Percentiles rank a stretch among this genome's conserved stretches.
phyloP scores from a whole-genome alignment of 345 rosid genomes.

The Arabidopsis arenosa region DNA sequence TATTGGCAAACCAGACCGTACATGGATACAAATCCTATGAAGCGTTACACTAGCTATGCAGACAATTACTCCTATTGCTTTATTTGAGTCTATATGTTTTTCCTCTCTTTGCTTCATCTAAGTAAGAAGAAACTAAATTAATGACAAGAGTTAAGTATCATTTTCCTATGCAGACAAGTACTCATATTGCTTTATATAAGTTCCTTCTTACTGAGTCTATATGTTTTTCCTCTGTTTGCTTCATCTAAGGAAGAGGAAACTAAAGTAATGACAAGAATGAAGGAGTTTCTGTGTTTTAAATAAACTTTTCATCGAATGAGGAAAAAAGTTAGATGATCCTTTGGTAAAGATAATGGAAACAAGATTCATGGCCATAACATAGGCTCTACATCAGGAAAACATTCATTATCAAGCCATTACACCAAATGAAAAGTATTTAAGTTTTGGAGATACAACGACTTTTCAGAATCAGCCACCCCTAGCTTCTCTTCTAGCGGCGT shows the following conservation, averaged over 20 bases:
- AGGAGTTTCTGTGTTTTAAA: constrained; percentile 8
- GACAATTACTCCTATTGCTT: constrained; percentile 35
- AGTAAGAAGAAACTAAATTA: constrained; percentile 6
- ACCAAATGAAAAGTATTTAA: constrained; percentile 35
- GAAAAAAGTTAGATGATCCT: constrained; percentile 14
- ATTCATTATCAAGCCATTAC: constrained; percentile 35
- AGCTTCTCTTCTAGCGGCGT: constrained; percentile 99
- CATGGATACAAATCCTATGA: constrained; percentile 35
- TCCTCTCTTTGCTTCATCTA: constrained; percentile 20
- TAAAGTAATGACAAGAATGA: not conserved
- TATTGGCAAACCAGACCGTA: constrained; percentile 24
- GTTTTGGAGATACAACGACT: constrained; percentile 30
- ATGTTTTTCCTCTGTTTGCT: constrained; percentile 23
- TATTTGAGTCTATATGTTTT: not conserved
- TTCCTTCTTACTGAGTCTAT: not conserved
- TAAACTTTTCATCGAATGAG: not conserved
- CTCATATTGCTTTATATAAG: constrained; percentile 15
- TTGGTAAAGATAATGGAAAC: constrained; percentile 21
- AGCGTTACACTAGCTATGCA: constrained; percentile 35
- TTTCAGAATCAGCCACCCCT: constrained; percentile 71
- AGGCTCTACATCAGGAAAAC: not conserved
- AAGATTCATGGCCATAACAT: constrained; percentile 28
- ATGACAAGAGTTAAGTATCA: not conserved
- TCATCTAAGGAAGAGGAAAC: constrained; percentile 15
- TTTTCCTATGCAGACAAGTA: constrained; percentile 31